Conservation (phyloP, 2,329 filamentous ascomycete species). For the Thyridium curvatum region DNA sequence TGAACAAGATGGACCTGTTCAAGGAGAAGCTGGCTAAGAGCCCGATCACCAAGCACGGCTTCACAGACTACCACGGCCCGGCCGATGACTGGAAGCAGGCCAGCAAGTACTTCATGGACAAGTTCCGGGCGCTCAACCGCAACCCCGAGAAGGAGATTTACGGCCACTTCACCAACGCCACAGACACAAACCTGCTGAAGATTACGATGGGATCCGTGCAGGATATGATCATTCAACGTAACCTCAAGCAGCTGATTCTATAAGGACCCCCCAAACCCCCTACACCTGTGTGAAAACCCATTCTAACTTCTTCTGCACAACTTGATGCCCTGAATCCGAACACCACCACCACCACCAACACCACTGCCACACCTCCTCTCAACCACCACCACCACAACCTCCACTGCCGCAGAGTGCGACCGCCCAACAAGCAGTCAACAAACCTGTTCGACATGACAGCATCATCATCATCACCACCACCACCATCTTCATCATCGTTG, state of each 20-base stretch:
- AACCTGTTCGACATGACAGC: too few relatives aligned
- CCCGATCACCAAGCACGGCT: constrained; percentile 66
- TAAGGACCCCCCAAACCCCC: constrained; percentile 28
- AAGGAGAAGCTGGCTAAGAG: constrained; percentile 66
- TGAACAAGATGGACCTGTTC: constrained; percentile 86
- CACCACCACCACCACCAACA: too few relatives aligned
- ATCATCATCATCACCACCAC: too few relatives aligned
- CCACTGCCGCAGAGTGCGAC: too few relatives aligned
- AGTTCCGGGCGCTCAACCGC: constrained; percentile 71
- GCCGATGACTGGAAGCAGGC: constrained; percentile 66
- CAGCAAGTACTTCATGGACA: constrained; percentile 76
- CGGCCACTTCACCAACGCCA: constrained; percentile 56
- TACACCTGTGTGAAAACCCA: background rate
- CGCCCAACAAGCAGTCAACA: too few relatives aligned
- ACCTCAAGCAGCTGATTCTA: constrained; percentile 72
- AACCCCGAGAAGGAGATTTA: constrained; percentile 59
- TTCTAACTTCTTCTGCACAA: background rate
- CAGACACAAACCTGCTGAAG: constrained; percentile 69
- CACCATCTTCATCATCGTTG: too few relatives aligned
- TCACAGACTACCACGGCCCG: constrained; percentile 72
- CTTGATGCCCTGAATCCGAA: background rate
- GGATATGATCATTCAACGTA: constrained; percentile 83
- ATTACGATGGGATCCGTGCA: constrained; percentile 83
- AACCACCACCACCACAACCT: too few relatives aligned
- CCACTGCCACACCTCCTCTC: too few relatives aligned